Evolutionary conservation across 2,329 filamentous ascomycete genomes (phyloP).

Genomic region (Calonectria hongkongensis): DNA sequence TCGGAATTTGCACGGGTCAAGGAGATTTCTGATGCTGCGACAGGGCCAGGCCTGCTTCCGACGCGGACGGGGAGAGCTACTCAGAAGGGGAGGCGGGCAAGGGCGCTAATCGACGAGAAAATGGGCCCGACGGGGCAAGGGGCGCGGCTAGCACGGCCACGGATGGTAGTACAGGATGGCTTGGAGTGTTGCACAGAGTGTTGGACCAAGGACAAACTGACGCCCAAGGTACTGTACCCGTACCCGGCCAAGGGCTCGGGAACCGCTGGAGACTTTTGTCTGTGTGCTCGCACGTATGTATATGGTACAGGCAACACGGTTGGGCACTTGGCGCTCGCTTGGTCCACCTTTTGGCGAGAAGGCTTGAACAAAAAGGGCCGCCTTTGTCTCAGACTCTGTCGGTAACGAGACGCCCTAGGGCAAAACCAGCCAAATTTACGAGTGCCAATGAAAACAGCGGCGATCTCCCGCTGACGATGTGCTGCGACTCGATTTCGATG

Average conservation of each 20-base stretch:
- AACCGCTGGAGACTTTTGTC: constrained; percentile 30
- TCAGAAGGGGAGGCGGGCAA: constrained; percentile 9
- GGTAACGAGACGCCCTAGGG: constrained; percentile 13
- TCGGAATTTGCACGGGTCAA: constrained; percentile 30
- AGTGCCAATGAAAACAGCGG: constrained; percentile 38
- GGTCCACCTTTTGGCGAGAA: constrained; percentile 27
- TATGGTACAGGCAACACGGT: constrained; percentile 20
- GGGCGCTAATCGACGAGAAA: constrained; percentile 33
- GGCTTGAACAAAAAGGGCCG: constrained; percentile 16
- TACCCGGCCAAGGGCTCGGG: constrained; percentile 31
- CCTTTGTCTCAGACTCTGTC: constrained; percentile 23
- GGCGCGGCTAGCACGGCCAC: constrained; percentile 46
- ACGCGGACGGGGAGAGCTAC: background rate
- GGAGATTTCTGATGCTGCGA: constrained; percentile 9
- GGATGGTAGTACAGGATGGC: constrained; percentile 45
- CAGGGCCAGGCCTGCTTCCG: constrained; percentile 16
- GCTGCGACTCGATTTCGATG: constrained; percentile 46
- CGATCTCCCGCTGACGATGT: constrained; percentile 53
- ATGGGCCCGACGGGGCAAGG: constrained; percentile 32
- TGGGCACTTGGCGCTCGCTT: constrained; percentile 17
- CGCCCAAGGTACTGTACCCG: constrained; percentile 31
- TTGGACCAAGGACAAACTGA: constrained; percentile 25
- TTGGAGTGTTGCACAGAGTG: constrained; percentile 48
- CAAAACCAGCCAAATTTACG: constrained; percentile 28
- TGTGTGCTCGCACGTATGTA: constrained; percentile 18